A percentile compares a stretch with the other conserved stretches of the same genome.
These are phyloP conservation scores for Solanum tarapatanum DNA, from an alignment of 257 asterid genomes.

Conservation along the genomic window DNA sequence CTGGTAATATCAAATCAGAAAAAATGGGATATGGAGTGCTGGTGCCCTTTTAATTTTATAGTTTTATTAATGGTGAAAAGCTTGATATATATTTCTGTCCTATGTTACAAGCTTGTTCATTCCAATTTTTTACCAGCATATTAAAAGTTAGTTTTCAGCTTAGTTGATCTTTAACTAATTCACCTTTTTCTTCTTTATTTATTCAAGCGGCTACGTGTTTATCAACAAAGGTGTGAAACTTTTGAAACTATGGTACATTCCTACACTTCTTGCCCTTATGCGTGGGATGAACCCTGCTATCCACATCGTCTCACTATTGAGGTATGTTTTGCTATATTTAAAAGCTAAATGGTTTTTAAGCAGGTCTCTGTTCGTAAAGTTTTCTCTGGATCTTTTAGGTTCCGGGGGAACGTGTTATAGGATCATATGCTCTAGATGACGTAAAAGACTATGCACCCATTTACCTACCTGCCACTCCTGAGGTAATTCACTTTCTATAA, in stretches of 20 bases:
- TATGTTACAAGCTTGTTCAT: not conserved
- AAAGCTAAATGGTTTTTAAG: not conserved
- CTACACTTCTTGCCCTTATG: slow-evolving; percentile 72
- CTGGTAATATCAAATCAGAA: not conserved
- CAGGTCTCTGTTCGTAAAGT: slow-evolving; percentile 3
- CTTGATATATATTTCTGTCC: not conserved
- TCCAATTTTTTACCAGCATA: not conserved
- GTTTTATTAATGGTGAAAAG: not conserved
- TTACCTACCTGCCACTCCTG: slow-evolving; percentile 66
- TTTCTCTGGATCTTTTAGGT: slow-evolving; percentile 35
- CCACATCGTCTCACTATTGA: slow-evolving; percentile 81
- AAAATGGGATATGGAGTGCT: not conserved
- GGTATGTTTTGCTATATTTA: slow-evolving; percentile 38
- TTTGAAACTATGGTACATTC: slow-evolving; percentile 82
- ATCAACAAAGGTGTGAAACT: slow-evolving; percentile 92
- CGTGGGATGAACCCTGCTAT: slow-evolving; percentile 98
- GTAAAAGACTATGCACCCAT: slow-evolving; percentile 50
- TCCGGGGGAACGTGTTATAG: slow-evolving; percentile 83
- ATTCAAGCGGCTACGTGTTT: slow-evolving; percentile 71
- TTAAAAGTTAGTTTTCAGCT: not conserved
- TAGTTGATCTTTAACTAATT: slow-evolving; percentile 4
- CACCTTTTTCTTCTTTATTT: slow-evolving; percentile 8
- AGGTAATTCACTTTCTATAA: slow-evolving; percentile 32
- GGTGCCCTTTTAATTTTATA: not conserved
- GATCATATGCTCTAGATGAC: slow-evolving; percentile 74